phyloP scores from a whole-genome alignment of 2,329 filamentous ascomycete genomes.

The Grosmannia clavigera region DNA sequence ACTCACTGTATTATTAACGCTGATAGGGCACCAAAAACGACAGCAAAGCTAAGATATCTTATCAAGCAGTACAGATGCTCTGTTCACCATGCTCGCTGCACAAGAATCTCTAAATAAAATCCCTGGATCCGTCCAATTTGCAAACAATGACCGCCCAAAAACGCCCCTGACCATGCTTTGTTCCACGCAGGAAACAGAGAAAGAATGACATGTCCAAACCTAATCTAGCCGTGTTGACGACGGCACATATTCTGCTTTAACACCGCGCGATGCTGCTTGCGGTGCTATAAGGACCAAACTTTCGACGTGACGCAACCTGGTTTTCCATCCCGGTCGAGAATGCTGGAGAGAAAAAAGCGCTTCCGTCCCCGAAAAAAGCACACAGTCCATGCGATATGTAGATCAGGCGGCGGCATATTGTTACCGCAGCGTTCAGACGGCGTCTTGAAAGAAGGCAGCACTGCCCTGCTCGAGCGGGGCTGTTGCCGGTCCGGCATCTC shows the following conservation, averaged over 20 bases:
- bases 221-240: background rate
- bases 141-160: background rate
- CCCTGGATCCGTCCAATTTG: background rate
- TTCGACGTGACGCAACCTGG: background rate
- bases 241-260: background rate
- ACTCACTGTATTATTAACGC: background rate
- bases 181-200: constrained; percentile 1
- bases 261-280: background rate
- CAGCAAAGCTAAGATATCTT: background rate
- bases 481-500: constrained; percentile 42
- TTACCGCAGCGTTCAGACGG: background rate
- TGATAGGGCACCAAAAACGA: background rate
- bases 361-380: background rate
- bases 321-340: background rate
- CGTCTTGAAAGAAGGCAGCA: constrained; percentile 38
- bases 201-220: background rate
- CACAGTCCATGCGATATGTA: background rate
- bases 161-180: constrained; percentile 9
- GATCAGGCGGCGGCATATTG: background rate
- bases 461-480: constrained; percentile 36
- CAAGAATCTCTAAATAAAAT: background rate
- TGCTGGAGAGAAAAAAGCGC: background rate
- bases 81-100: background rate
- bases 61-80: background rate
- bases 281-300: background rate